Evolutionary conservation across 352 stramenopile species (phyloP).

Genomic region (Globisporangium apiculatum): DNA sequence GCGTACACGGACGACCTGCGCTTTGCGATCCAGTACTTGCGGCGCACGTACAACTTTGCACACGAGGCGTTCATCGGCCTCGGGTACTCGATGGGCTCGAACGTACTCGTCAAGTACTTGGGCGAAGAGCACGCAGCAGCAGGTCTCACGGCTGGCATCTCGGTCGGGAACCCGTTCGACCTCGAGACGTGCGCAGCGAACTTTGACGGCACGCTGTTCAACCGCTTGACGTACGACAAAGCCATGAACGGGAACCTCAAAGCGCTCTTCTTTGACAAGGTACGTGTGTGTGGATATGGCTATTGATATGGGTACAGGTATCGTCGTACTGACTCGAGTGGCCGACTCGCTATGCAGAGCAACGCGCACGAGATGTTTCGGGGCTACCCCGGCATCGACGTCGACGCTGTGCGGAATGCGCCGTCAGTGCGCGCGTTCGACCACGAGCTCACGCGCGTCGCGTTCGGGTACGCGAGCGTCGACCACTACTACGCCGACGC

Average conservation of each 20-base stretch:
- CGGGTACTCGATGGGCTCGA: conserved; percentile 73
- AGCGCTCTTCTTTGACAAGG: conserved; percentile 55
- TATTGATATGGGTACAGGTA: neutral
- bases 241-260: conserved; percentile 48
- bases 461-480: conserved; percentile 53
- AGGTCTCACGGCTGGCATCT: conserved; percentile 43
- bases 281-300: conserved; percentile 3
- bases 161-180: conserved; percentile 71
- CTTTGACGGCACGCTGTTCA: conserved; percentile 37
- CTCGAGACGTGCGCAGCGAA: conserved; percentile 45
- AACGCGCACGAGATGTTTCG: conserved; percentile 50
- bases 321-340: too few species aligned
- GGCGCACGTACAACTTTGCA: conserved; percentile 33
- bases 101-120: conserved; percentile 76
- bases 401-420: conserved; percentile 27
- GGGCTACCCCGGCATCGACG: conserved; percentile 28
- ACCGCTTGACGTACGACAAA: conserved; percentile 60
- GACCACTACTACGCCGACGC: conserved; percentile 56
- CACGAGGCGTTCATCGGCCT: conserved; percentile 40
- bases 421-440: conserved; percentile 52
- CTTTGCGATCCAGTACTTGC: conserved; percentile 35
- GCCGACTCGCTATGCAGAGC: conserved; percentile 8
- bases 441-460: conserved; percentile 45
- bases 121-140: conserved; percentile 45
- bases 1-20: conserved; percentile 47